Evolutionary conservation across 352 stramenopile genomes (phyloP).

Genomic region (Thalassiosira hispida): DNA sequence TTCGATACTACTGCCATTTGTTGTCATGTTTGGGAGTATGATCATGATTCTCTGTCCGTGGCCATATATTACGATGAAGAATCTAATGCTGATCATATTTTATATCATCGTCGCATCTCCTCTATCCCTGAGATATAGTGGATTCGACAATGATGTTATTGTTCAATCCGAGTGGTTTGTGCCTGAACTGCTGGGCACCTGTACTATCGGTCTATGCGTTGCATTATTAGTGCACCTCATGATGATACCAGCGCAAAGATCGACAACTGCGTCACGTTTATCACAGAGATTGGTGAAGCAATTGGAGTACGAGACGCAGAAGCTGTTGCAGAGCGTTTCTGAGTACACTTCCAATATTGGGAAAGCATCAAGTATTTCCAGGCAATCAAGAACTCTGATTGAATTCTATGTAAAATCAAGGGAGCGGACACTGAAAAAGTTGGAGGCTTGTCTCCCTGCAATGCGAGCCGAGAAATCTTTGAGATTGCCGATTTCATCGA

Average conservation of each 20-base stretch:
- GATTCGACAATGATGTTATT: conserved; percentile 12
- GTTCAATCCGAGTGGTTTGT: conserved; percentile 24
- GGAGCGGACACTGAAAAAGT: conserved; percentile 13
- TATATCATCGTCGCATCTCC: conserved; percentile 43
- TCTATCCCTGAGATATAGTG: conserved; percentile 30
- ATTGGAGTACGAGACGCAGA: conserved; percentile 21
- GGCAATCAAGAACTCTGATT: conserved; percentile 36
- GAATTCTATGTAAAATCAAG: conserved; percentile 38
- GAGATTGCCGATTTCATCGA: background rate
- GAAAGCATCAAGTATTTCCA: conserved; percentile 9
- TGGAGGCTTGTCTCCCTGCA: conserved; percentile 26
- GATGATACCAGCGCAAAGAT: conserved; percentile 12
- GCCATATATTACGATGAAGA: conserved; percentile 39
- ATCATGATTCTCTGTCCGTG: conserved; percentile 43
- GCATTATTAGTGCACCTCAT: conserved; percentile 19
- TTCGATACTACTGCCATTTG: conserved; percentile 49
- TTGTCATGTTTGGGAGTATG: conserved; percentile 16
- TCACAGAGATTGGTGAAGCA: conserved; percentile 21
- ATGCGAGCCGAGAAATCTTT: conserved; percentile 25
- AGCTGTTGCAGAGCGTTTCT: conserved; percentile 32
- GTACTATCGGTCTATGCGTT: conserved; percentile 17
- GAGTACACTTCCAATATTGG: conserved; percentile 35
- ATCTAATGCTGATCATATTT: conserved; percentile 48
- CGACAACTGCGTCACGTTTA: conserved; percentile 33
- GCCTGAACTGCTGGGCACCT: conserved; percentile 27